Percentiles rank a stretch among this genome's conserved stretches.
Conservation (phyloP, 257 asterid genomes). For the Solanum dulcamara region DNA sequence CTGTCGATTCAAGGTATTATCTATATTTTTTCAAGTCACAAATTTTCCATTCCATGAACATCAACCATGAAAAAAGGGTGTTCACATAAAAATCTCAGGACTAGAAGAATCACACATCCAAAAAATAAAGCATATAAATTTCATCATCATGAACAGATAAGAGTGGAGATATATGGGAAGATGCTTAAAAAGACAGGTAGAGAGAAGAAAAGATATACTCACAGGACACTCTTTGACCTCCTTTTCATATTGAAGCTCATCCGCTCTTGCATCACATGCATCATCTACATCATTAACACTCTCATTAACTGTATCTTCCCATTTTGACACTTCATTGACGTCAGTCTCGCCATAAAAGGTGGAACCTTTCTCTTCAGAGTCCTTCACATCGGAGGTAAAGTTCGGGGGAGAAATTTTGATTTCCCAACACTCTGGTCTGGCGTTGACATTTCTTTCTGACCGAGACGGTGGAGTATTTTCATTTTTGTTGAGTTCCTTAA, state of each 20-base stretch:
- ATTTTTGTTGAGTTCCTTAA: constrained; percentile 21
- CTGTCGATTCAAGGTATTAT: neutral
- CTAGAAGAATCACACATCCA: neutral
- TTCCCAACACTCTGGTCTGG: constrained; percentile 19
- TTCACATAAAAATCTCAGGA: neutral
- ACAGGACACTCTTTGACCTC: constrained; percentile 18
- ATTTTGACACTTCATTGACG: constrained; percentile 33
- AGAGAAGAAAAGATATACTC: constrained; percentile 2
- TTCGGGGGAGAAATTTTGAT: constrained; percentile 32
- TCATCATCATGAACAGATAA: neutral
- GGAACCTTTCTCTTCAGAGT: constrained; percentile 32
- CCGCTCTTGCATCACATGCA: constrained; percentile 6
- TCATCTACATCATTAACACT: constrained; percentile 6
- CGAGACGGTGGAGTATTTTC: constrained; percentile 37
- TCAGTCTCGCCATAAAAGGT: constrained; percentile 29
- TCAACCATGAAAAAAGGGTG: neutral
- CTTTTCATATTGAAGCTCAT: constrained; percentile 14
- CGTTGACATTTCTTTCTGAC: constrained; percentile 27
- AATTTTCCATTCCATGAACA: neutral
- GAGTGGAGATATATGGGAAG: neutral
- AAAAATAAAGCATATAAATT: neutral
- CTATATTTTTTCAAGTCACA: neutral
- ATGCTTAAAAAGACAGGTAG: neutral
- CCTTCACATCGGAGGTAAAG: constrained; percentile 18
- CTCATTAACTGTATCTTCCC: constrained; percentile 18